Percentiles rank a stretch among this genome's conserved stretches.
Evolutionary conservation across 176 grass and related monocot genomes (phyloP).

Genomic region (Oropetium thomaeum): DNA sequence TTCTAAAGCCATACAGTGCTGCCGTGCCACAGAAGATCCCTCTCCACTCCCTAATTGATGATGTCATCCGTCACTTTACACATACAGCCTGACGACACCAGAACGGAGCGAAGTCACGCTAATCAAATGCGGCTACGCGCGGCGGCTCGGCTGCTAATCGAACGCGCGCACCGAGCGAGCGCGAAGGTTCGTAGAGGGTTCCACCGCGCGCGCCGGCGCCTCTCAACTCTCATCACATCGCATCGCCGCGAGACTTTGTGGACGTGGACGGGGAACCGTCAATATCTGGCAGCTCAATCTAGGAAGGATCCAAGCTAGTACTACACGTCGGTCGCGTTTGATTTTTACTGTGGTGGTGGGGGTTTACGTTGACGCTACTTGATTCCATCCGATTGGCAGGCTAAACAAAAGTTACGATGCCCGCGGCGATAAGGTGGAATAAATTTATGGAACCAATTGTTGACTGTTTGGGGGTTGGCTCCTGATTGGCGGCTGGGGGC

Average conservation of each 20-base stretch:
- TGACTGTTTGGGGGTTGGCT: neutral
- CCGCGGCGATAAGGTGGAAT: neutral
- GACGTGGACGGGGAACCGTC: neutral
- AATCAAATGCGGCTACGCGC: too few relatives aligned
- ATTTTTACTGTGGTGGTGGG: neutral
- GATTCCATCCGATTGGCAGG: neutral
- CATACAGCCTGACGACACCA: neutral
- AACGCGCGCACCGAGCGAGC: neutral
- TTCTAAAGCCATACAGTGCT: neutral
- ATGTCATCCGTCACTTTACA: neutral
- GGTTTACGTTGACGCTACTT: neutral
- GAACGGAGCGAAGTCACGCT: neutral
- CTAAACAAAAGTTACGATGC: neutral
- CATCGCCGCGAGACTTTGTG: neutral
- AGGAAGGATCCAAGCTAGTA: neutral
- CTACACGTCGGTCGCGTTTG: neutral
- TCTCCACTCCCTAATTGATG: neutral
- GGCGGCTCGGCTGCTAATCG: neutral
- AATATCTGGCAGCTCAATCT: too few relatives aligned
- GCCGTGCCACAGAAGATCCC: neutral
- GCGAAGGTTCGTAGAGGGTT: constrained; percentile 28
- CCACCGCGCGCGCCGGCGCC: neutral
- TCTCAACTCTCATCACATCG: too few relatives aligned
- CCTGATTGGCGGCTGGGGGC: constrained; percentile 21
- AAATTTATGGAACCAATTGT: neutral